Evolutionary conservation across 2,329 filamentous ascomycete species (phyloP).

Genomic region (Colletotrichum plurivorum): DNA sequence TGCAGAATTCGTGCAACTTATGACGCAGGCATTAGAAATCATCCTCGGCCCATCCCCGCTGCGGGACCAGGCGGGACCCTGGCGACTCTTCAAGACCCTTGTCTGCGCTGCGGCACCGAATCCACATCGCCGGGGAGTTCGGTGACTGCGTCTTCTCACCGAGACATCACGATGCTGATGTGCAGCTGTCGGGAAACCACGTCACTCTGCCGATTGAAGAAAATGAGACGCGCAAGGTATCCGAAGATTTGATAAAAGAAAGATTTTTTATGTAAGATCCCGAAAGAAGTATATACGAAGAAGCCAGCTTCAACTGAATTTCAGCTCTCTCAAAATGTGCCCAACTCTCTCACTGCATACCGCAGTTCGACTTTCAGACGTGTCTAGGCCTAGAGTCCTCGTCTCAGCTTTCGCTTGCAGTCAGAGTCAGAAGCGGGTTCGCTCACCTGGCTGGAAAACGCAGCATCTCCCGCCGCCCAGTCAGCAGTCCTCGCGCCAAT

Average conservation of each 20-base stretch:
- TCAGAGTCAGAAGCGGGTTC: background rate
- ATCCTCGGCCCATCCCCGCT: conserved; percentile 25
- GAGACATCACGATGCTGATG: background rate
- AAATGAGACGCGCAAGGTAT: background rate
- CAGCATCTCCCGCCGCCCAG: background rate
- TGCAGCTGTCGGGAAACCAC: background rate
- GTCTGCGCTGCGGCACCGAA: conserved; percentile 6
- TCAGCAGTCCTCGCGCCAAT: conserved; percentile 2
- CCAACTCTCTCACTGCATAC: background rate
- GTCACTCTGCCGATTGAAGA: background rate
- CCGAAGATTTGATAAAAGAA: background rate
- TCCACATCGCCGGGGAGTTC: background rate
- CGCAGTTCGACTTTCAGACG: background rate
- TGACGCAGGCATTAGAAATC: conserved; percentile 39
- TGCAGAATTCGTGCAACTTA: conserved; percentile 8
- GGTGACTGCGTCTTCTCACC: conserved; percentile 1
- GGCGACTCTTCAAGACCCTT: background rate
- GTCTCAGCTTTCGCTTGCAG: background rate
- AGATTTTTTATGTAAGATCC: background rate
- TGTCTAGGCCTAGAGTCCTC: background rate
- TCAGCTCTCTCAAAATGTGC: background rate
- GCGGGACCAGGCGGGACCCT: conserved; percentile 26
- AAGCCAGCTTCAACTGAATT: conserved; percentile 1
- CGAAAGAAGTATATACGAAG: background rate
- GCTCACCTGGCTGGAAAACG: background rate